phyloP scores from a whole-genome alignment of 768 basidiomycete species.

The Leucocoprinus leucothites region DNA sequence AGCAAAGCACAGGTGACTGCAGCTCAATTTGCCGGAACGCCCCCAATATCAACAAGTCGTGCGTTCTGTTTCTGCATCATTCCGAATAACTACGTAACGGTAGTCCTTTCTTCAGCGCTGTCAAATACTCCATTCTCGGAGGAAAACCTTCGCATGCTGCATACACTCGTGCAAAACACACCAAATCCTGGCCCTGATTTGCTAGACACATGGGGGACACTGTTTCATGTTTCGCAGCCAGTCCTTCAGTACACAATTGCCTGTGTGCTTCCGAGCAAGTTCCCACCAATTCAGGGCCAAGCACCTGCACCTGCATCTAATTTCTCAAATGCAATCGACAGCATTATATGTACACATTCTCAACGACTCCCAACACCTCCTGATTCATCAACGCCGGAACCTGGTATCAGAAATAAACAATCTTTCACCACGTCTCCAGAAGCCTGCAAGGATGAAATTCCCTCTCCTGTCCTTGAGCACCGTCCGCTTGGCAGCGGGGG shows the following conservation, averaged over 20 bases:
- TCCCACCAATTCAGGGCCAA: not conserved
- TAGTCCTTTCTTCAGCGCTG: not conserved
- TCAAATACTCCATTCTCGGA: not conserved
- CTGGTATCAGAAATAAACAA: not conserved
- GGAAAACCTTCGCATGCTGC: constrained; percentile 3
- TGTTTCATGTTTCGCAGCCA: constrained; percentile 3
- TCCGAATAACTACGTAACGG: not conserved
- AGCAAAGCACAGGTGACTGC: not conserved
- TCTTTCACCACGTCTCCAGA: not conserved
- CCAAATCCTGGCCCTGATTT: constrained; percentile 3
- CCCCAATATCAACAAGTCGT: not conserved
- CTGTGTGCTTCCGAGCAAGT: not conserved
- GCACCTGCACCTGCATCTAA: no score
- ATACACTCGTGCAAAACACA: constrained; percentile 3
- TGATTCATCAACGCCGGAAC: constrained; percentile 14
- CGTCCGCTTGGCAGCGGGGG: no score
- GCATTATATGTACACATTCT: not conserved
- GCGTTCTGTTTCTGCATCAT: not conserved
- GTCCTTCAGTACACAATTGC: not conserved
- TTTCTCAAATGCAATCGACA: not conserved
- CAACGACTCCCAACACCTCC: constrained; percentile 18
- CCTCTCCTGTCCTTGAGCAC: not conserved
- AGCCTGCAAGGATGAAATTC: not conserved
- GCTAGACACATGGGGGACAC: not conserved
- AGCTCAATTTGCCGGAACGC: not conserved